Evolutionary conservation across 2,329 filamentous ascomycete genomes (phyloP).

Genomic region (Alternaria alternata): DNA sequence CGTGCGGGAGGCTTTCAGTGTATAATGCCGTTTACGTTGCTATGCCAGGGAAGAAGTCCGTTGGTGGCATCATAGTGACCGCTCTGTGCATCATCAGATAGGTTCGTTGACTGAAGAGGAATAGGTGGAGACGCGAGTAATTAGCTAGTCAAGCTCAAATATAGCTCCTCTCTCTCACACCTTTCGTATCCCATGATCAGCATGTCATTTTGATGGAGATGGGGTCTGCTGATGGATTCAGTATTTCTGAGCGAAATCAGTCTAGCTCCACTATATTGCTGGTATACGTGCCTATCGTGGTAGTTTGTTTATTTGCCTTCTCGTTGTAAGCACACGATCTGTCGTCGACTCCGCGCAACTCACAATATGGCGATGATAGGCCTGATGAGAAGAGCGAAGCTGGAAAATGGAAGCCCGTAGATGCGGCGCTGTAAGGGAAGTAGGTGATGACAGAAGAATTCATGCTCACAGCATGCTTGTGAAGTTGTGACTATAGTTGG

Average conservation of each 20-base stretch:
- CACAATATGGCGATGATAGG: background rate
- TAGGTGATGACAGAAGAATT: background rate
- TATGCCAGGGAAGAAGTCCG: background rate
- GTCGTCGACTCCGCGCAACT: too few species aligned
- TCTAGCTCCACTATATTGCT: background rate
- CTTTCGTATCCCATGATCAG: background rate
- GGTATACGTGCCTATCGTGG: background rate
- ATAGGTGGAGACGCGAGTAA: background rate
- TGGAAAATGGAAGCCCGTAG: background rate
- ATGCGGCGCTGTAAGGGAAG: background rate
- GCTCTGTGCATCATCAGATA: background rate
- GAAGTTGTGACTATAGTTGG: background rate
- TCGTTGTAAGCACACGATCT: too few species aligned
- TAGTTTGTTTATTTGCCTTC: background rate
- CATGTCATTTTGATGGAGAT: too few species aligned
- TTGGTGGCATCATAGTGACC: background rate
- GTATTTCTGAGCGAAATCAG: background rate
- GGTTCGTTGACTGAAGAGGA: background rate
- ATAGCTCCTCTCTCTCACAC: background rate
- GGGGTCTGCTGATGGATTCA: too few species aligned
- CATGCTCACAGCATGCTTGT: background rate
- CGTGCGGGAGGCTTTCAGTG: background rate
- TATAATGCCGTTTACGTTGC: background rate
- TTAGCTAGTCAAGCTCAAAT: background rate
- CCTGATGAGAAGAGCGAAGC: background rate